Percentiles rank a stretch among this genome's conserved stretches.
phyloP scores from a whole-genome alignment of 495 filamentous ascomycete genomes.

The Aspergillus avenaceus region DNA sequence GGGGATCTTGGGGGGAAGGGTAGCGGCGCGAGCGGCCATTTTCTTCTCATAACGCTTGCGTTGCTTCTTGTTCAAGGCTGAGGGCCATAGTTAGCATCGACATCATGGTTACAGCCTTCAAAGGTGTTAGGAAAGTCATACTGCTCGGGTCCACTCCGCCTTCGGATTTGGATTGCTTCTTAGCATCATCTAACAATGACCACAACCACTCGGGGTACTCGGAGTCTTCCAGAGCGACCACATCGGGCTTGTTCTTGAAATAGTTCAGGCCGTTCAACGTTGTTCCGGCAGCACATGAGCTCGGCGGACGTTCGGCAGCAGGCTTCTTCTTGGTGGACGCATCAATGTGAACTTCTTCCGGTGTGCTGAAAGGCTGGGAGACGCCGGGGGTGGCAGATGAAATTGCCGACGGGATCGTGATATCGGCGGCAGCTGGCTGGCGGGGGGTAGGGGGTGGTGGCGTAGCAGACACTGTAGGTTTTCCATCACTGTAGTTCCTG shows the following conservation, averaged over 20 bases:
- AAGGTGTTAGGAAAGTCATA: constrained; percentile 40
- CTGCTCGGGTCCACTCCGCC: constrained; percentile 50
- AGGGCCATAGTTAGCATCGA: constrained; percentile 2
- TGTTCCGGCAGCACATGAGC: constrained; percentile 65
- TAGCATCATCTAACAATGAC: constrained; percentile 59
- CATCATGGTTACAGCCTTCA: not conserved
- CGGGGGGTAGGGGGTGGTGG: constrained; percentile 49
- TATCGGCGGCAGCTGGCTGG: constrained; percentile 37
- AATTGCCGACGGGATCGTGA: constrained; percentile 37
- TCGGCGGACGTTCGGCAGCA: constrained; percentile 26
- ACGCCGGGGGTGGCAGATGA: constrained; percentile 42
- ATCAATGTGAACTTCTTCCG: constrained; percentile 30
- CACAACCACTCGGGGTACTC: constrained; percentile 95
- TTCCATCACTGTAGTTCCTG: constrained; percentile 38
- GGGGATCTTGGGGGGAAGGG: constrained; percentile 69
- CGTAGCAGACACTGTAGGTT: constrained; percentile 41
- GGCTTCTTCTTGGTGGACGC: constrained; percentile 27
- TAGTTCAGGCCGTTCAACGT: constrained; percentile 78
- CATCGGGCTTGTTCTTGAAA: constrained; percentile 70
- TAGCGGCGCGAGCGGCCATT: constrained; percentile 59
- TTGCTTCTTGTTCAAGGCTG: constrained; percentile 53
- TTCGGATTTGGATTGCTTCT: constrained; percentile 31
- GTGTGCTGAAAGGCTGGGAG: constrained; percentile 44
- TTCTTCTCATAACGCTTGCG: constrained; percentile 60
- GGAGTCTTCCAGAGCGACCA: constrained; percentile 70